Conservation (phyloP, 2,329 filamentous ascomycete genomes). For the Colletotrichum falcatum region DNA sequence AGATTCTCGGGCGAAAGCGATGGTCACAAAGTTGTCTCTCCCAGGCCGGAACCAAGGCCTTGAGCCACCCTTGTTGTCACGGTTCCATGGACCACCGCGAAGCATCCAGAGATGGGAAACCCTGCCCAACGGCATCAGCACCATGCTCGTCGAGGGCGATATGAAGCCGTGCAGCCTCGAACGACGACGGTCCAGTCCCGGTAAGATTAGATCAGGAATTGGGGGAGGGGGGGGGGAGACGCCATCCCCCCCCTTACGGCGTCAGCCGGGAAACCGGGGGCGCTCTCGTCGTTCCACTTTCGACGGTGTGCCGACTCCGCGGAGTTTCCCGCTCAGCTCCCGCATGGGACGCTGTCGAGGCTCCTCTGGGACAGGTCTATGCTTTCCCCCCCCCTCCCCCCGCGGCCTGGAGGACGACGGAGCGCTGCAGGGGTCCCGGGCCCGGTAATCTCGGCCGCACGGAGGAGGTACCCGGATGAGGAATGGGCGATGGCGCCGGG, state of each 20-base stretch:
- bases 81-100: not conserved
- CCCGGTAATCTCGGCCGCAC: not conserved
- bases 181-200: not conserved
- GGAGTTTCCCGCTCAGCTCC: slow-evolving; percentile 14
- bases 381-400: too few relatives aligned
- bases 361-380: slow-evolving; percentile 2
- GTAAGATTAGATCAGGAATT: not conserved
- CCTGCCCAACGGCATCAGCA: not conserved
- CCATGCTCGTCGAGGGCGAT: not conserved
- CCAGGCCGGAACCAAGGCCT: not conserved
- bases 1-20: not conserved
- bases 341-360: slow-evolving; percentile 2
- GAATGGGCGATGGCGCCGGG: slow-evolving; percentile 8
- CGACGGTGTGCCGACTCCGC: slow-evolving; percentile 5
- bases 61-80: not conserved
- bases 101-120: not conserved
- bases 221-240: too few relatives aligned
- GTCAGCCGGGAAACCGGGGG: slow-evolving; percentile 11
- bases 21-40: not conserved
- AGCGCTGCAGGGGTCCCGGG: not conserved
- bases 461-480: not conserved
- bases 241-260: slow-evolving; percentile 1
- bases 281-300: not conserved
- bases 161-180: not conserved
- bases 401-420: not conserved